A percentile compares a stretch with the other conserved stretches of the same genome.
Conservation (phyloP, 2,329 filamentous ascomycete species). For the Trichoderma breve region DNA sequence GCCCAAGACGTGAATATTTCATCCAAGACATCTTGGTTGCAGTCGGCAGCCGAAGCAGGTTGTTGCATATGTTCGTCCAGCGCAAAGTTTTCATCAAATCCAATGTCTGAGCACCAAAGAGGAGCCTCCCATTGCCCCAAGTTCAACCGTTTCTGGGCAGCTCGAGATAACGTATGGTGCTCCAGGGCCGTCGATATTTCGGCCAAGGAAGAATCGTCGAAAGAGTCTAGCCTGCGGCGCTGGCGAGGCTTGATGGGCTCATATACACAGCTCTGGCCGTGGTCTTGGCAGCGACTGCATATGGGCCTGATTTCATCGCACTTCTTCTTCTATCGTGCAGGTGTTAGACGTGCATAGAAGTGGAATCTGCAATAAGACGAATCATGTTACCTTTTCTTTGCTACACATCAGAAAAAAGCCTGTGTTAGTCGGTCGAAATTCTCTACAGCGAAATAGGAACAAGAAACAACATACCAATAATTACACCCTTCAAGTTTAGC, state of each 20-base stretch:
- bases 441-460: background rate
- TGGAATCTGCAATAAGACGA: background rate
- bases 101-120: slow-evolving; percentile 6
- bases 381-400: slow-evolving; percentile 51
- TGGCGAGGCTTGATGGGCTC: slow-evolving; percentile 45
- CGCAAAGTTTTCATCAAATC: background rate
- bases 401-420: slow-evolving; percentile 31
- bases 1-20: background rate
- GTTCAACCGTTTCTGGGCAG: background rate
- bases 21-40: background rate
- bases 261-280: slow-evolving; percentile 49
- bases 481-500: slow-evolving; percentile 44
- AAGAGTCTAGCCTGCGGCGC: slow-evolving; percentile 35
- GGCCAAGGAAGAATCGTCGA: background rate
- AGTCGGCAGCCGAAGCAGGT: background rate
- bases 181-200: background rate
- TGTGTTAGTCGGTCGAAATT: slow-evolving; percentile 17
- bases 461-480: slow-evolving; percentile 44
- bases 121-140: slow-evolving; percentile 9
- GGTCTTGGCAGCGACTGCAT: slow-evolving; percentile 51
- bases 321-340: slow-evolving; percentile 52
- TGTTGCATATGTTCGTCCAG: background rate
- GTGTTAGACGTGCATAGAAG: slow-evolving; percentile 20
- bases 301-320: slow-evolving; percentile 53
- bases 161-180: background rate